Evolutionary conservation across 257 asterid genomes (phyloP).

Genomic region (Solanum pennellii): DNA sequence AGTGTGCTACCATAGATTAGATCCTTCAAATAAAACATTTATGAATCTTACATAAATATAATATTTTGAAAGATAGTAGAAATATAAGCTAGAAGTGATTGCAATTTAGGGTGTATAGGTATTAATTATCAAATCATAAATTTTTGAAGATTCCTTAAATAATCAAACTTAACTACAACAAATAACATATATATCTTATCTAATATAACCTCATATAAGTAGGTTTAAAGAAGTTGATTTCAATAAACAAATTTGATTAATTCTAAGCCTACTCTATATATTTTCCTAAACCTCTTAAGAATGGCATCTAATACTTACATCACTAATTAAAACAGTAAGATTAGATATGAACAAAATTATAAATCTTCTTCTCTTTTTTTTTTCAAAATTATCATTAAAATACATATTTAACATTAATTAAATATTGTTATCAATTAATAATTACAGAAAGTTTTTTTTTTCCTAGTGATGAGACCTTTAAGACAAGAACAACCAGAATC

Average conservation of each 20-base stretch:
- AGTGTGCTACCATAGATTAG: no score
- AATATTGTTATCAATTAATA: accelerated
- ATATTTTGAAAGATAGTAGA: neutral
- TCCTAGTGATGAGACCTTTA: neutral
- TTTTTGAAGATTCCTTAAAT: neutral
- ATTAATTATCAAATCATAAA: neutral
- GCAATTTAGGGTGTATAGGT: neutral
- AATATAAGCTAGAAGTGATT: neutral
- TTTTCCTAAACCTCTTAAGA: neutral
- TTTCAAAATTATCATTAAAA: neutral
- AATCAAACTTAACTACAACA: neutral
- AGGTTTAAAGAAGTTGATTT: neutral
- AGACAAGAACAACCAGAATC: neutral
- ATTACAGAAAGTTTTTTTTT: no score
- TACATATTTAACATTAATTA: accelerated
- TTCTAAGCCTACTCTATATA: neutral
- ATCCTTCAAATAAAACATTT: no score
- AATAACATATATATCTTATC: neutral
- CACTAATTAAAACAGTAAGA: neutral
- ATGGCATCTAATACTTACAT: neutral
- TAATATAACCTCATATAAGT: neutral
- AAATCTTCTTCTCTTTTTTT: neutral
- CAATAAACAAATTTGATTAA: neutral
- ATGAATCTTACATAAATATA: neutral
- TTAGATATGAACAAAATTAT: neutral